A percentile compares a stretch with the other conserved stretches of the same genome.
Conservation (phyloP, 495 filamentous ascomycete genomes). For the Copromyces sp. region DNA sequence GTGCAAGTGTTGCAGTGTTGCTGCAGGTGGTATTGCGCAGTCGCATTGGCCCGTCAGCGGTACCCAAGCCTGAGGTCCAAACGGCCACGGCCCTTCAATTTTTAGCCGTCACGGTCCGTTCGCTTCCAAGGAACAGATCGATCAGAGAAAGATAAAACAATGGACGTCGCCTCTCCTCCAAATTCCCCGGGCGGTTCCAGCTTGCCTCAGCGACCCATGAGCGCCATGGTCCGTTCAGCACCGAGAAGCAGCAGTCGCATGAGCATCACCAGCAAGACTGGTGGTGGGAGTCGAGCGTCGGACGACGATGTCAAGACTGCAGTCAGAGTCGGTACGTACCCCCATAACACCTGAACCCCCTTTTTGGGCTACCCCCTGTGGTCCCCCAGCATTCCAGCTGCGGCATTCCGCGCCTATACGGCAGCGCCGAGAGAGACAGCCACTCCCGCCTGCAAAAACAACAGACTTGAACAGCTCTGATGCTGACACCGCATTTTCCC, state of each 20-base stretch:
- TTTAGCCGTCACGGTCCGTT: neutral
- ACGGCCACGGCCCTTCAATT: neutral
- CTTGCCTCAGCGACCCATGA: conserved; percentile 63
- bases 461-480: conserved; percentile 6
- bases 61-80: neutral
- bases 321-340: conserved; percentile 95
- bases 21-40: neutral
- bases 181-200: conserved; percentile 31
- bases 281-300: conserved; percentile 74
- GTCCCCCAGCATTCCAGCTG: neutral
- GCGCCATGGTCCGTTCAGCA: conserved; percentile 70
- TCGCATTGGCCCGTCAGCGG: neutral
- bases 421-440: conserved; percentile 1
- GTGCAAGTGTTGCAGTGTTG: neutral
- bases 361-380: neutral
- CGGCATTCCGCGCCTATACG: neutral
- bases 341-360: neutral
- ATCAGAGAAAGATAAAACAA: neutral
- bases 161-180: conserved; percentile 34
- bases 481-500: conserved; percentile 15
- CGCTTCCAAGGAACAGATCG: neutral
- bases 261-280: conserved; percentile 73
- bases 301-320: conserved; percentile 92
- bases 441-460: conserved; percentile 7
- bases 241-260: conserved; percentile 77